Conservation (phyloP, 2,329 filamentous ascomycete species). For the Didymosphaeria variabile region DNA sequence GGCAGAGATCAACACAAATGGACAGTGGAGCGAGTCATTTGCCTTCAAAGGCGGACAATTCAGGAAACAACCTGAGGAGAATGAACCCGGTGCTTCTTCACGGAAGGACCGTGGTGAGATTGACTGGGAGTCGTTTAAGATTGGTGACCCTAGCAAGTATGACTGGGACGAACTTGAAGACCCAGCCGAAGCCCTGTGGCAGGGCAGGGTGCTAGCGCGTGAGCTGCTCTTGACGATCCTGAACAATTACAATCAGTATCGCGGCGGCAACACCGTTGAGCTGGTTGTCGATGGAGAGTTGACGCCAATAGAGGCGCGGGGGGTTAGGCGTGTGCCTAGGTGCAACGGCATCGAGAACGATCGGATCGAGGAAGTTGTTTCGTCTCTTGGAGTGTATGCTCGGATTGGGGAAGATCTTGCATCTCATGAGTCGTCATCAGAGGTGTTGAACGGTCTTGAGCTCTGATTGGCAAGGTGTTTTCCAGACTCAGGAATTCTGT, state of each 20-base stretch:
- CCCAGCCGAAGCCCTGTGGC: constrained; percentile 17
- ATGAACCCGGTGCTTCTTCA: constrained; percentile 14
- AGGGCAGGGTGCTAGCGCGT: constrained; percentile 3
- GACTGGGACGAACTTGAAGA: constrained; percentile 17
- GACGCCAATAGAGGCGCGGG: neutral
- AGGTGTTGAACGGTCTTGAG: neutral
- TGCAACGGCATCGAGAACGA: neutral
- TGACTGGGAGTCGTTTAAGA: constrained; percentile 21
- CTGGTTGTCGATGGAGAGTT: constrained; percentile 6
- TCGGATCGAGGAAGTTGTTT: neutral
- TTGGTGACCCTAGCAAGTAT: neutral
- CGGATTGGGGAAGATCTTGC: neutral
- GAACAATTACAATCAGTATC: neutral
- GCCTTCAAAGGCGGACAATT: constrained; percentile 14
- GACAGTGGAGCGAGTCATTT: constrained; percentile 25
- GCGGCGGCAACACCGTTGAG: neutral
- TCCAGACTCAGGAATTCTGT: neutral
- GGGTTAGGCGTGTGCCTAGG: neutral
- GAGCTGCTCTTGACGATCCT: neutral
- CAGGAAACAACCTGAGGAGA: neutral
- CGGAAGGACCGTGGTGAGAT: constrained; percentile 15
- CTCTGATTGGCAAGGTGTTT: neutral
- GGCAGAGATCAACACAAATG: constrained; percentile 16
- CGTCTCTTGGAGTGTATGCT: neutral
- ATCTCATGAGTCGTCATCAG: neutral